These are phyloP conservation scores for Cutaneotrichosporon sp. DNA, from an alignment of 1,284 basidiomycete species.

Conservation along the genomic window DNA sequence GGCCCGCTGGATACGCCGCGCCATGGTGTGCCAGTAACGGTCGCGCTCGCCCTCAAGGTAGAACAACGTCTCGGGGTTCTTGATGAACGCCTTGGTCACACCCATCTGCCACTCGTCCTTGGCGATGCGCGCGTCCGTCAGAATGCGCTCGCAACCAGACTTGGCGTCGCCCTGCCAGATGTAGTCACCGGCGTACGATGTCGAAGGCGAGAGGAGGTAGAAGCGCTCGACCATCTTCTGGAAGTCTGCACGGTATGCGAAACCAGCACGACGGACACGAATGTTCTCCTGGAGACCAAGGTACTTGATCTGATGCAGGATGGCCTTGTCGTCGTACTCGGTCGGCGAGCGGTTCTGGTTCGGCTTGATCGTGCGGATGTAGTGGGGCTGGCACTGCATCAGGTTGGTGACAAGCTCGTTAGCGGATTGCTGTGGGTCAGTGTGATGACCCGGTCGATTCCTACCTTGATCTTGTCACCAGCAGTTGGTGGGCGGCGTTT, in stretches of 20 bases:
- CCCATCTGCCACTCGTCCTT: conserved; percentile 99
- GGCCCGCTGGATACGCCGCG: conserved; percentile 90
- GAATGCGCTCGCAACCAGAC: conserved; percentile 88
- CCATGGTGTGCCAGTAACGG: conserved; percentile 99
- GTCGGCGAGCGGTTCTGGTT: conserved; percentile 92
- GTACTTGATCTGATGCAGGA: conserved; percentile 98
- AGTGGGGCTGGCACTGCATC: conserved; percentile 94
- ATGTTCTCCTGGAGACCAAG: conserved; percentile 99
- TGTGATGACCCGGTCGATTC: background rate
- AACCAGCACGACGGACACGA: conserved; percentile 91
- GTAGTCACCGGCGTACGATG: conserved; percentile 98
- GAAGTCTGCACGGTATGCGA: conserved; percentile 84
- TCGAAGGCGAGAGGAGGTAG: conserved; percentile 90
- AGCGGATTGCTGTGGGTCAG: conserved; percentile 64
- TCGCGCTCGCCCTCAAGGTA: conserved; percentile 98
- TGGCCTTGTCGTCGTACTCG: conserved; percentile 92
- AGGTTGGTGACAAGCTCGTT: conserved; percentile 93
- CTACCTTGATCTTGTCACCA: conserved; percentile 86
- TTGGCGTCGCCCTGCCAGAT: conserved; percentile 90
- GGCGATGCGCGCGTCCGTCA: conserved; percentile 91
- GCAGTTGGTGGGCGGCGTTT: conserved; percentile 98
- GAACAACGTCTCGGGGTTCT: conserved; percentile 99
- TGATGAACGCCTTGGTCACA: conserved; percentile 97
- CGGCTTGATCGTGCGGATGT: conserved; percentile 99
- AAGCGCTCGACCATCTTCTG: conserved; percentile 99